Base-by-base conservation (phyloP, 1,284 basidiomycete species). In the Amylostereum areolatum region DNA sequence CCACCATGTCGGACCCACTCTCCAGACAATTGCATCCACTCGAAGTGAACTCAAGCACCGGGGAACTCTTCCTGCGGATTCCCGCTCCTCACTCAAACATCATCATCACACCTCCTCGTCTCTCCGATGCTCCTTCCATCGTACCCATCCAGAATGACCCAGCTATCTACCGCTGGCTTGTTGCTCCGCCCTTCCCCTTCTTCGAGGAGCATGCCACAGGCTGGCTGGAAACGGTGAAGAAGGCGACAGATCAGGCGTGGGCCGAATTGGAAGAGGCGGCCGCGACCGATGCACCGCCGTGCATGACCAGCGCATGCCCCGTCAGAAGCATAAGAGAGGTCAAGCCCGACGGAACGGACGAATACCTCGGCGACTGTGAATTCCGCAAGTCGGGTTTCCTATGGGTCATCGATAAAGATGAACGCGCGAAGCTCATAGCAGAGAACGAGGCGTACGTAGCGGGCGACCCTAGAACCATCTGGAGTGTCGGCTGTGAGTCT, bases 41-140 rank as follows among this genome's bases (percentile, higher is more conserved):
- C 5, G 65, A 76, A 57, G 53, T 71, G 35, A 72, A 78, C 49
- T 43, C 67, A 6, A 55, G 53, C 24, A 78, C 74, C 3, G 68
- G 71, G 39, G 78, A 83, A 55, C 74, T 71, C 2, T 81, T 78
- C 60, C 66, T 82, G 10, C 72, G 71, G 29, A 67, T 83, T 33
- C 66, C 65, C 11, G 57, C 62, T 46, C 78, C 78, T 37, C 67
- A 69, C 51, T 59, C 68, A 36, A 75, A 76, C 53, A 76, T 84
- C 55, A 77, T 85, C 55, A 57, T 84, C 29, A 85, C 81, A 1
- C 74, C 81, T 29, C 75, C 77, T 29, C 75, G 81, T 36, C 46
- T 60, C 33, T 69, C 63, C 45, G 81, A 84, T 57, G 68, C 57
- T 10, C 59, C 64, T 10, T 54, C 55, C 27, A 50, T 70, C 28